These are phyloP conservation scores for Melaleuca alternifolia DNA, from an alignment of 345 rosid species.

Conservation along the genomic window DNA sequence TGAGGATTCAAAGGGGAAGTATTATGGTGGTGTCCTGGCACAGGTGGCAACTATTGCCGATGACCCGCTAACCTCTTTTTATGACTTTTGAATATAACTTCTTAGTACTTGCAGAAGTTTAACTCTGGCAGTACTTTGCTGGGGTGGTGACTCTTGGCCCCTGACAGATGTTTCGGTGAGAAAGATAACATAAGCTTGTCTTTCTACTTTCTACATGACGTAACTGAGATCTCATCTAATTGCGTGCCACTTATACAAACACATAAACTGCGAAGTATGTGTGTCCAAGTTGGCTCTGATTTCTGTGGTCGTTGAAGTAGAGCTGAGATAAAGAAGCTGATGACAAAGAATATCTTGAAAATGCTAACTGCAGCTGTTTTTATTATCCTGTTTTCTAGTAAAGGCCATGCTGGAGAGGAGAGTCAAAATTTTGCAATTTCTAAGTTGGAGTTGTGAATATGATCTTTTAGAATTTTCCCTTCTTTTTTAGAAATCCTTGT, in stretches of 20 bases:
- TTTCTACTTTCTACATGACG: not conserved
- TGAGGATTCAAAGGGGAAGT: slow-evolving; percentile 74
- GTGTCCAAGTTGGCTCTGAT: not conserved
- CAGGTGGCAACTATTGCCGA: slow-evolving; percentile 68
- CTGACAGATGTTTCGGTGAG: not conserved
- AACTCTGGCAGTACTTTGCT: not conserved
- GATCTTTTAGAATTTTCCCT: not conserved
- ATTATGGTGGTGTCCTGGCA: slow-evolving; percentile 81
- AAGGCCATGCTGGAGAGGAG: not conserved
- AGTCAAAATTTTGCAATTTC: not conserved
- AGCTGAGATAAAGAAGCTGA: not conserved
- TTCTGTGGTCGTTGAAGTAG: not conserved
- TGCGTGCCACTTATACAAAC: not conserved
- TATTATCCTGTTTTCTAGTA: not conserved
- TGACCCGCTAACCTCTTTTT: slow-evolving; percentile 35
- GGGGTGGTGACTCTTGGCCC: not conserved
- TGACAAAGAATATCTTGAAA: not conserved
- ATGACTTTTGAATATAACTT: not conserved
- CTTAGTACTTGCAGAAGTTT: not conserved
- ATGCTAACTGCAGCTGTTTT: not conserved
- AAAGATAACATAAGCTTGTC: slow-evolving; percentile 1
- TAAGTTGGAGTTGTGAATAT: not conserved
- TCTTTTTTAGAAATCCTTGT: not conserved
- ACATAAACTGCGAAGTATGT: not conserved
- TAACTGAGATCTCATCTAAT: not conserved